Evolutionary conservation across 495 filamentous ascomycete genomes (phyloP), one percentile per base, ranked within the genome.

Genomic region (Achaetomiella virescens): DNA sequence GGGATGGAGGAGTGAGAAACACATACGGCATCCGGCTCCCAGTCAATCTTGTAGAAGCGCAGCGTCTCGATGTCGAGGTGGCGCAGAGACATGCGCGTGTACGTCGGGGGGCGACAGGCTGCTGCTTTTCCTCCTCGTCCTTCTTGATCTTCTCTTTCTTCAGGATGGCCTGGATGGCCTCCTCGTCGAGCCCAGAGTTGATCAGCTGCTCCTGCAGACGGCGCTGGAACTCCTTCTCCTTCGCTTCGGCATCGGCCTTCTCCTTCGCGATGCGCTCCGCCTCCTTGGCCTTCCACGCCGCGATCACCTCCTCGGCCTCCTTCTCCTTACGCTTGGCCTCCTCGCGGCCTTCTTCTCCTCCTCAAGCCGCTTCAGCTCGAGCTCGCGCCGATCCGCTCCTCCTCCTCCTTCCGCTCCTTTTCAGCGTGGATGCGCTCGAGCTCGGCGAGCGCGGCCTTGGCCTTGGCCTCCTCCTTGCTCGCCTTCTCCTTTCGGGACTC

Each of bases 61-160:
- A 83, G 59, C 9, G 80, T 83, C 63, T 81, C 78, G 52, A 83
- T 70, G 22, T 80, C 81, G 21, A 83, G 68, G 65, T 83, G 74
- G 44, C 69, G 69, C 40, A 80, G 69, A 1, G 79, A 72, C 78
- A 83, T 81, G 56, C 78, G 75, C 8, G 79, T 82, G 62, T 80
- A 83, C 0, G 78, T 78, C 5, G 77, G 77, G 10, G 73, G 71
- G n/a, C n/a, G n/a, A n/a, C n/a, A n/a, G 18, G 66, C 60, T 15
- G 62, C 20, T 61, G 45, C 46, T 67, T 64, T 21, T 62, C 58
- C 49, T 61, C 38, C 21, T 62, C 59, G 44, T 55, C 54, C 22
- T 64, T 54, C 61, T 71, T 65, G 60, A 77, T 64, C 63, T 76
- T 78, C 60, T 81, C 68, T 35, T 77, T 77, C 56, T 77, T 77